Evolutionary conservation across 805 yeast species (phyloP).

Genomic region (Candida suzukii): DNA sequence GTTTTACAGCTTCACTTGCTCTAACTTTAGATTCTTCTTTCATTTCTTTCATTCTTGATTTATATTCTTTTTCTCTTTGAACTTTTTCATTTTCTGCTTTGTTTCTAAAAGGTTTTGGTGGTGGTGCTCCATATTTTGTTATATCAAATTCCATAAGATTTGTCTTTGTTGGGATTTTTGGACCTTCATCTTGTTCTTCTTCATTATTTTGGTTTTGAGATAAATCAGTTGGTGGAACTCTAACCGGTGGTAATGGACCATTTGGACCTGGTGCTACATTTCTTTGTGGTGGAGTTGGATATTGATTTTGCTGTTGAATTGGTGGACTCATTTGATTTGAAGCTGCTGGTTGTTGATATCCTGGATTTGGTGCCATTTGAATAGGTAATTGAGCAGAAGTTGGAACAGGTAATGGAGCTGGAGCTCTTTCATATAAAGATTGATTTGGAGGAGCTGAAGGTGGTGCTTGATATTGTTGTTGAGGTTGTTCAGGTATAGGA

Average conservation of each 20-base stretch:
- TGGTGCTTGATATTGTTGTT: background rate
- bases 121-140: slow-evolving; percentile 37
- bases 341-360: too few relatives aligned
- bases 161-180: slow-evolving; percentile 9
- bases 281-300: slow-evolving; percentile 4
- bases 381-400: too few relatives aligned
- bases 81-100: slow-evolving; percentile 16
- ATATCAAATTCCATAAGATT: slow-evolving; percentile 26
- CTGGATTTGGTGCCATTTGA: too few relatives aligned
- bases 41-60: slow-evolving; percentile 17
- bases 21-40: slow-evolving; percentile 20
- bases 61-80: slow-evolving; percentile 17
- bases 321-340: too few relatives aligned
- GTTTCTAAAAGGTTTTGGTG: slow-evolving; percentile 30
- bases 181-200: background rate
- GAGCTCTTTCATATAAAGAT: too few relatives aligned
- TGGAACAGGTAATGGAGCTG: slow-evolving; percentile 6
- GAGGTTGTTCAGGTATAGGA: slow-evolving; percentile 1
- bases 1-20: slow-evolving; percentile 13
- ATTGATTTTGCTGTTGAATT: slow-evolving; percentile 4
- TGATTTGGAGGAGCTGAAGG: slow-evolving; percentile 1
- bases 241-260: background rate
- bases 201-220: background rate
- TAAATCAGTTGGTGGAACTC: slow-evolving; percentile 5
- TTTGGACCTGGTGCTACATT: slow-evolving; percentile 1